Evolutionary conservation across 2,329 filamentous ascomycete genomes (phyloP), one percentile per base, ranked within the genome.

Genomic region (Neonectria punicea): DNA sequence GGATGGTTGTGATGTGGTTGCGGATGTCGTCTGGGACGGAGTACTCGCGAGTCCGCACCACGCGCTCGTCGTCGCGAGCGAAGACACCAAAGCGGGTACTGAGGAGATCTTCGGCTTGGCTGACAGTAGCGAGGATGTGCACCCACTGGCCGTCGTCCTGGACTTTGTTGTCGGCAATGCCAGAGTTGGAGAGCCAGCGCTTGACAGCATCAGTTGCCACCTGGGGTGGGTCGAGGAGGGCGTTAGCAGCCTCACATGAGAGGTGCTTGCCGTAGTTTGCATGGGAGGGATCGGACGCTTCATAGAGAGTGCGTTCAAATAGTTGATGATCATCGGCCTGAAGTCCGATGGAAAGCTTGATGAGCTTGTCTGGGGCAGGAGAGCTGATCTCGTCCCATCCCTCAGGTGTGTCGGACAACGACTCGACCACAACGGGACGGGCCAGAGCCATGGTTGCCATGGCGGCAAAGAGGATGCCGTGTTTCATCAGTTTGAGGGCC

Each of bases 241-340:
- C 77, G 58, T 83, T 81, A 59, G 87, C 82, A 66, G 86, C 82
- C 10, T 84, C 78, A 8, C 82, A 80, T 16, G 79, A 76, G 68
- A 86, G 80, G 67, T 87, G 81, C 47, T 81, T 78, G 18, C 86
- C 85, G 63, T 87, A 87, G 18, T 77, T 80, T 1, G 73, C 61
- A 61, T 83, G 79, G 5, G 75, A 77, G 0, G 86, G 86, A 0
- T 84, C 83, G 2, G 85, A 86, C 67, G 87, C 81, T 22, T 84
- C 78, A 47, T 81, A 67, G 11, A 87, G 76, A 2, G 81, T 79
- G 53, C 80, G 74, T 59, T 85, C 84, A 28, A 87, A 61, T 2
- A 70, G 47, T 1, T 71, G 50, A 1, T 67, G 59, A 41, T 74
- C 68, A 8, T 69, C 65, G 2, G 76, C 66, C 5, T 72, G 65